phyloP scores from a whole-genome alignment of 305 asterid genomes.

The Nicotiana rustica region DNA sequence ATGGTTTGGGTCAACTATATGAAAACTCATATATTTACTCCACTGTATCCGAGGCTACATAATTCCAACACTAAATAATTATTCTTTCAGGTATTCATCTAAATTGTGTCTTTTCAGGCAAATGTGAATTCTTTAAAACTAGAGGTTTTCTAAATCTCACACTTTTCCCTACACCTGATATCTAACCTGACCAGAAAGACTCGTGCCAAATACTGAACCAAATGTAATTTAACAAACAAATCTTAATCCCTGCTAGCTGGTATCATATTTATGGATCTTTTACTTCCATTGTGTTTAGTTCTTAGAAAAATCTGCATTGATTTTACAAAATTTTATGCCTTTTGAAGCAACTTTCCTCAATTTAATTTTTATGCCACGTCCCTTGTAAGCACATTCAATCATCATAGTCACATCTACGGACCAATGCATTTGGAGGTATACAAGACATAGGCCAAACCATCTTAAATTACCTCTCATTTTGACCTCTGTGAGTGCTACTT shows the following conservation, averaged over 20 bases:
- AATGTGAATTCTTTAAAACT: neutral
- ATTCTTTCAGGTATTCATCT: constrained; percentile 14
- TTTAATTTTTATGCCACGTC: neutral
- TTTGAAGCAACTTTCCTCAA: neutral
- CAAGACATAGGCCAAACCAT: constrained; percentile 2
- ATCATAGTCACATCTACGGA: neutral
- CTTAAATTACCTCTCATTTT: neutral
- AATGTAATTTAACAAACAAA: neutral
- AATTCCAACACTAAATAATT: neutral
- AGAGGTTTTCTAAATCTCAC: neutral
- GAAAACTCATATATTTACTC: neutral
- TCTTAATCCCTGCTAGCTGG: neutral
- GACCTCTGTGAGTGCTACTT: neutral
- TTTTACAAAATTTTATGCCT: neutral
- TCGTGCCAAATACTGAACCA: neutral
- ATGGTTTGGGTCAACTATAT: neutral
- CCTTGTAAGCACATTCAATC: neutral
- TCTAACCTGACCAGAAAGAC: neutral
- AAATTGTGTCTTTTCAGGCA: neutral
- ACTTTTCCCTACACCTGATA: neutral
- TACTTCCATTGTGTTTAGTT: constrained; percentile 14
- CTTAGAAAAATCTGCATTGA: neutral
- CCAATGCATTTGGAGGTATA: neutral
- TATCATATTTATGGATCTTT: neutral
- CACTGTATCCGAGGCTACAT: neutral